Conservation (phyloP, 306 rosid species). For the Castanopsis chinensis region DNA sequence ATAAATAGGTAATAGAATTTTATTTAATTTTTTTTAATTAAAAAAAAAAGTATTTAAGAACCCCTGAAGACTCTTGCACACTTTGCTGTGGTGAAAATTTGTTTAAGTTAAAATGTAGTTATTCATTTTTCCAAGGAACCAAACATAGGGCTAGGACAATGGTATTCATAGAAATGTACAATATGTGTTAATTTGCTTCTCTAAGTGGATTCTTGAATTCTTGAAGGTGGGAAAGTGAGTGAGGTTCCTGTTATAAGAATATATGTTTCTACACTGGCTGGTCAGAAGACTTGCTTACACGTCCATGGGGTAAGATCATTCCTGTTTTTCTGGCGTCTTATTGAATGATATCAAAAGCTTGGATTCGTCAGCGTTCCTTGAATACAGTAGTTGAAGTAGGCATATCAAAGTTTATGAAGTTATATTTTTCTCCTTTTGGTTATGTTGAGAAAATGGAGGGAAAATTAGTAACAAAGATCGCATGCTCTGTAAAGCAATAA, state of each 20-base stretch:
- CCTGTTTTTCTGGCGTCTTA: not conserved
- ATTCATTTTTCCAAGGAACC: too few species aligned
- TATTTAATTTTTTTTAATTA: too few species aligned
- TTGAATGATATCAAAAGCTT: not conserved
- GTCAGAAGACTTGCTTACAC: slow-evolving; percentile 95
- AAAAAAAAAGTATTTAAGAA: too few species aligned
- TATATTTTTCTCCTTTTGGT: not conserved
- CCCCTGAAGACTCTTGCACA: too few species aligned
- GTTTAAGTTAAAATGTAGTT: too few species aligned
- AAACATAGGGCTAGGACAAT: too few species aligned
- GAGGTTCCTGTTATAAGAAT: slow-evolving; percentile 85
- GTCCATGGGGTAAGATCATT: slow-evolving; percentile 64
- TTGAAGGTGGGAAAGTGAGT: slow-evolving; percentile 71
- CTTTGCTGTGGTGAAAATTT: too few species aligned
- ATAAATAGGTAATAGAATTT: not conserved
- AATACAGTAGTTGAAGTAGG: not conserved
- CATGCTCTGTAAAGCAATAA: not conserved
- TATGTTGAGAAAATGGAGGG: not conserved
- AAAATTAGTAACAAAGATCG: not conserved
- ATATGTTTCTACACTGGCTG: slow-evolving; percentile 84
- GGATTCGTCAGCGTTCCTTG: not conserved
- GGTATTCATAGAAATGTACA: too few species aligned
- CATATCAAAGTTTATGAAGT: not conserved
- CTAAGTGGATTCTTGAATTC: not conserved
- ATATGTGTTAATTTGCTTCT: too few species aligned